These are phyloP conservation scores for Fulvia fulva DNA, from an alignment of 2,329 filamentous ascomycete genomes.

Conservation along the genomic window DNA sequence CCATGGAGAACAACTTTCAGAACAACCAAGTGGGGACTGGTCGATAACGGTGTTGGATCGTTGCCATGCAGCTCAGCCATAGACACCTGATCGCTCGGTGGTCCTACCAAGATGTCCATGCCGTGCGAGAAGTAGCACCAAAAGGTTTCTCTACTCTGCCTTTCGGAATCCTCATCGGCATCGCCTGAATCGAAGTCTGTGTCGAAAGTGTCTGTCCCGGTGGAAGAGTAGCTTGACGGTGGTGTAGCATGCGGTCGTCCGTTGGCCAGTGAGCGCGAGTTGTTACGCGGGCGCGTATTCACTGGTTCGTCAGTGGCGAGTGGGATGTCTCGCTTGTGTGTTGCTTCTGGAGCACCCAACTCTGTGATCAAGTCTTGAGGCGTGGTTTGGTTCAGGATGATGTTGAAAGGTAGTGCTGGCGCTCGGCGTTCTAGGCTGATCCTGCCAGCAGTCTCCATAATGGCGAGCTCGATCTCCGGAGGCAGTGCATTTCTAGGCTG, in stretches of 20 bases:
- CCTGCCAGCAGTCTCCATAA: constrained; percentile 71
- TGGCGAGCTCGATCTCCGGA: constrained; percentile 80
- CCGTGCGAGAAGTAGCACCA: constrained; percentile 97
- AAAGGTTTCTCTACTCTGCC: constrained; percentile 59
- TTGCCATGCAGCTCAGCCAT: constrained; percentile 2
- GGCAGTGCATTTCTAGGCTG: constrained; percentile 76
- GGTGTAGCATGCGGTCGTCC: constrained; percentile 27
- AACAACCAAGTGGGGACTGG: constrained; percentile 62
- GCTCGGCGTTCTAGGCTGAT: constrained; percentile 73
- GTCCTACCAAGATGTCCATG: constrained; percentile 88
- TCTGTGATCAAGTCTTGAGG: constrained; percentile 89
- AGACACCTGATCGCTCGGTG: constrained; percentile 49
- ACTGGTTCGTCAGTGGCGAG: constrained; percentile 14
- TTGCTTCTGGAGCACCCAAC: constrained; percentile 87
- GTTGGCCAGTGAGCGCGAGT: constrained; percentile 24
- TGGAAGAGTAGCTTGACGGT: constrained; percentile 37
- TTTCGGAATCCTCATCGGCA: constrained; percentile 61
- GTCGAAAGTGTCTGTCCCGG: constrained; percentile 42
- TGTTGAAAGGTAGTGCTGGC: constrained; percentile 63
- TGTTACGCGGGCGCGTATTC: constrained; percentile 24
- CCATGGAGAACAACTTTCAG: constrained; percentile 92
- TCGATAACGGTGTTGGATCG: constrained; percentile 19
- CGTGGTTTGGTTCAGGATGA: constrained; percentile 79
- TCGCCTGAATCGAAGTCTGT: constrained; percentile 46
- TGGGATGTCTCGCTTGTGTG: constrained; percentile 54